A percentile compares a stretch with the other conserved stretches of the same genome.
phyloP scores from a whole-genome alignment of 805 yeast genomes.

The Saccharomycopsis javanensis region DNA sequence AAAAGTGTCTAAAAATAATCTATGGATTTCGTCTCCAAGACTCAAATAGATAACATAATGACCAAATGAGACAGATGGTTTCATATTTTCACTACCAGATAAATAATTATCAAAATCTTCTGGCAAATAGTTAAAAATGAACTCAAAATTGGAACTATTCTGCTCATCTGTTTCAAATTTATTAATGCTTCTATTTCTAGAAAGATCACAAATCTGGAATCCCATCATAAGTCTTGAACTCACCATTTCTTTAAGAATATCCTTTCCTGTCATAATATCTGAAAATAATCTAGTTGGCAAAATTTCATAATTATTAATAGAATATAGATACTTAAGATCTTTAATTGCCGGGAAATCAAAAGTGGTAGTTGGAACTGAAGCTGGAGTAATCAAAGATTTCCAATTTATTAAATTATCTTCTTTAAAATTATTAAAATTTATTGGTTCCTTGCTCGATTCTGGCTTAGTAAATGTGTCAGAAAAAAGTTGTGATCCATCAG shows the following conservation, averaged over 20 bases:
- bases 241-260: constrained; percentile 77
- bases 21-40: constrained; percentile 75
- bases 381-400: constrained; percentile 90
- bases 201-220: constrained; percentile 80
- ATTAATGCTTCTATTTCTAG: constrained; percentile 37
- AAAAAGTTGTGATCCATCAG: not conserved
- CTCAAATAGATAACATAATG: constrained; percentile 54
- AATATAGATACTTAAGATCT: constrained; percentile 36
- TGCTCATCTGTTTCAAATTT: constrained; percentile 52
- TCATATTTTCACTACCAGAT: not conserved
- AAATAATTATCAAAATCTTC: constrained; percentile 30
- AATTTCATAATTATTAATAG: constrained; percentile 10
- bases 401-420: constrained; percentile 59
- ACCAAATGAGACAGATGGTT: constrained; percentile 22
- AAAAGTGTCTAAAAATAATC: constrained; percentile 63
- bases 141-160: constrained; percentile 42
- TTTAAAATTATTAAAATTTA: not conserved
- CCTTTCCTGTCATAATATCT: constrained; percentile 42
- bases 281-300: constrained; percentile 21
- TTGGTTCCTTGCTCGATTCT: not conserved
- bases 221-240: constrained; percentile 76
- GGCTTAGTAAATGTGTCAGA: not conserved
- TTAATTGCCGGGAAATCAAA: constrained; percentile 62
- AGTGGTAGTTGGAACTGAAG: constrained; percentile 78
- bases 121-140: constrained; percentile 50